Percentiles rank a stretch among this genome's conserved stretches.
These are phyloP conservation scores for Debaryomyces subglobosus DNA, from an alignment of 1,139 yeast species.

Conservation along the genomic window DNA sequence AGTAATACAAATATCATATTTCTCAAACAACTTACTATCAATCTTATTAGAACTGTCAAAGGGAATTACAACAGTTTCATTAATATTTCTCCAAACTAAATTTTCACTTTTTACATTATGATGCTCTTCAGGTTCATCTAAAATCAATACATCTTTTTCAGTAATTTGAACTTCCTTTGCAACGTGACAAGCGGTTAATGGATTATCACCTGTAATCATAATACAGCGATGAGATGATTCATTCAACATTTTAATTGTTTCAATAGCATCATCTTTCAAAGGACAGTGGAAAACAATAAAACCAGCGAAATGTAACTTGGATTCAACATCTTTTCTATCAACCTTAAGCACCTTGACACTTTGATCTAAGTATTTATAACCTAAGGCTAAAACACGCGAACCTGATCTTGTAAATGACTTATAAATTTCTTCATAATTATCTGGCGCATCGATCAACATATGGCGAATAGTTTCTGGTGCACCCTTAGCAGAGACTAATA, in stretches of 20 bases:
- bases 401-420: conserved; percentile 94
- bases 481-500: conserved; percentile 91
- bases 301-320: conserved; percentile 79
- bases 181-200: conserved; percentile 97
- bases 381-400: conserved; percentile 93
- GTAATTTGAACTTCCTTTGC: conserved; percentile 92
- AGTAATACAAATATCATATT: conserved; percentile 87
- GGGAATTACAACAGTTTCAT: conserved; percentile 74
- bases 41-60: conserved; percentile 63
- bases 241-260: conserved; percentile 87
- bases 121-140: conserved; percentile 81
- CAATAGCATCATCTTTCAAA: conserved; percentile 88
- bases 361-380: conserved; percentile 71
- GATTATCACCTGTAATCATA: conserved; percentile 99
- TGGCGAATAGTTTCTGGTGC: conserved; percentile 96
- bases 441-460: conserved; percentile 76
- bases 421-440: conserved; percentile 79
- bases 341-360: conserved; percentile 54
- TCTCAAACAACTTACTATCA: conserved; percentile 59
- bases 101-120: conserved; percentile 54
- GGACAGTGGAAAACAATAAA: conserved; percentile 98
- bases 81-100: conserved; percentile 84
- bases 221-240: conserved; percentile 94
- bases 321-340: conserved; percentile 77
- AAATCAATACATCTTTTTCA: conserved; percentile 75